These are phyloP conservation scores for Prunus salicina DNA, from an alignment of 306 rosid genomes.

Conservation along the genomic window DNA sequence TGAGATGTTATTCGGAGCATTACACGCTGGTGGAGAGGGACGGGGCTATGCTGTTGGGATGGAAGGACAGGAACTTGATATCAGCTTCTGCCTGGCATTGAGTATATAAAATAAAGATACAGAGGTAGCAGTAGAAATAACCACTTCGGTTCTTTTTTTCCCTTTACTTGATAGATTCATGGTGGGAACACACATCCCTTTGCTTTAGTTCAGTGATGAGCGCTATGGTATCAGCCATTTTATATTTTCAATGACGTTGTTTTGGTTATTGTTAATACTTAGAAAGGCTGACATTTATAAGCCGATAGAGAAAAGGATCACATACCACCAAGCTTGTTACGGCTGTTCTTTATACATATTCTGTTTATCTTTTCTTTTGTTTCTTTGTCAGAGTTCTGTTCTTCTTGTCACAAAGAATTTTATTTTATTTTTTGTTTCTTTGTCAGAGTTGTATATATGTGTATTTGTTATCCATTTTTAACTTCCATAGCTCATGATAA, in stretches of 20 bases:
- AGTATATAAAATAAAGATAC: slow-evolving; percentile 21
- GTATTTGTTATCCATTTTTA: too few species aligned
- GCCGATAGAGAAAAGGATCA: too few species aligned
- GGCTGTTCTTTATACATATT: too few species aligned
- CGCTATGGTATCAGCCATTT: not conserved
- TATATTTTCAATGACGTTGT: not conserved
- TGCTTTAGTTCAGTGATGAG: not conserved
- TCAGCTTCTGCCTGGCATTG: slow-evolving; percentile 94
- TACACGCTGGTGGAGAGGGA: slow-evolving; percentile 74
- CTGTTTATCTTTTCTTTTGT: too few species aligned
- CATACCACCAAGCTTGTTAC: too few species aligned
- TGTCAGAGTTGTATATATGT: too few species aligned
- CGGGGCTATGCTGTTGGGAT: slow-evolving; percentile 89
- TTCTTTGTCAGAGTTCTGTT: too few species aligned
- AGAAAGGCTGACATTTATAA: too few species aligned
- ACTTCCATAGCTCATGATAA: too few species aligned
- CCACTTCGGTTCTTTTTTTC: not conserved
- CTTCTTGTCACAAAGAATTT: too few species aligned
- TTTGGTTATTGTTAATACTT: too few species aligned
- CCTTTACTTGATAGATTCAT: not conserved
- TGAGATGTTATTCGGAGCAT: slow-evolving; percentile 11
- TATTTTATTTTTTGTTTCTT: too few species aligned
- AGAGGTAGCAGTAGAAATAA: slow-evolving; percentile 24
- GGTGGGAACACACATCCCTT: not conserved
- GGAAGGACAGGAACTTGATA: slow-evolving; percentile 80